Conservation (phyloP, 1,284 basidiomycete species). For the Mycocalia duriaeana region DNA sequence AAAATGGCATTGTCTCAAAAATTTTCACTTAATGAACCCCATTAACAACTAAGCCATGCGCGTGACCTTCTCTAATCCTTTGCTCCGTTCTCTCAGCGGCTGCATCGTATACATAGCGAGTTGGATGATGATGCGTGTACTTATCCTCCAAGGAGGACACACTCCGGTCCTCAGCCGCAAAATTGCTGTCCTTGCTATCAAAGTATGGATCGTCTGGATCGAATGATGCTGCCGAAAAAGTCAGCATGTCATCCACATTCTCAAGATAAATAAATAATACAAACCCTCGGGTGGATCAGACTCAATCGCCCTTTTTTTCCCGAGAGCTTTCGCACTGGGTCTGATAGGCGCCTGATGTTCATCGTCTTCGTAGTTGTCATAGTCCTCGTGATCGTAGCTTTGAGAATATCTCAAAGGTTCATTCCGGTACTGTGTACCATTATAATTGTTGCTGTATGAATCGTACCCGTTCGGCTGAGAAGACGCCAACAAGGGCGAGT, state of each 20-base stretch:
- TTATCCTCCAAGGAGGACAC: conserved; percentile 31
- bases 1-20: too few species aligned
- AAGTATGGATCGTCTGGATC: conserved; percentile 25
- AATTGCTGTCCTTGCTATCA: conserved; percentile 20
- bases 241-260: too few species aligned
- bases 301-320: conserved; percentile 65
- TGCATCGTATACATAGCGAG: conserved; percentile 77
- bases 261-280: conserved; percentile 19
- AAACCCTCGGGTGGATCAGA: conserved; percentile 41
- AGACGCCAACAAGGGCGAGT: conserved; percentile 6
- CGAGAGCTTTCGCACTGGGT: conserved; percentile 75
- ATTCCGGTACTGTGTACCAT: too few species aligned
- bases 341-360: conserved; percentile 33
- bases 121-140: conserved; percentile 44
- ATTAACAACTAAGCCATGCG: conserved; percentile 22
- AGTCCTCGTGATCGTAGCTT: conserved; percentile 5
- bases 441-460: too few species aligned
- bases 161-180: conserved; percentile 22
- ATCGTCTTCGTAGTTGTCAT: conserved; percentile 25
- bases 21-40: conserved; percentile 33
- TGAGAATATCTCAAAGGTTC: too few species aligned
- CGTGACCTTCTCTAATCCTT: conserved; percentile 44
- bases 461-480: too few species aligned
- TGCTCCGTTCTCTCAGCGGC: conserved; percentile 70
- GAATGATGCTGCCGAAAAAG: conserved; percentile 21